Conservation (phyloP, 805 yeast species). For the Spathaspora arborariae region DNA sequence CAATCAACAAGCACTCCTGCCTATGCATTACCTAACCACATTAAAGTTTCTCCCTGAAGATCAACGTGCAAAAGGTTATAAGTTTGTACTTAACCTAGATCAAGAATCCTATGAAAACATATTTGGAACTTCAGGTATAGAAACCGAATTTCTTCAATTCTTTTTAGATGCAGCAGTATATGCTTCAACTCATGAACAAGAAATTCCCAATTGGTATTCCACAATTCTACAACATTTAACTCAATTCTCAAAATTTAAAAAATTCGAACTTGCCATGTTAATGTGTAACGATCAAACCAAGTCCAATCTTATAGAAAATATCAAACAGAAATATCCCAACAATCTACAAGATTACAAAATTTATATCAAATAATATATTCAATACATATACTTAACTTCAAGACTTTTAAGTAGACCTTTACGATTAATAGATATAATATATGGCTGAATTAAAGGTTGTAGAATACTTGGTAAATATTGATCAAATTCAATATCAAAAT, state of each 20-base stretch:
- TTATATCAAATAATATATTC: constrained; percentile 3
- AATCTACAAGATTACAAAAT: not conserved
- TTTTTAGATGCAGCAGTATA: constrained; percentile 40
- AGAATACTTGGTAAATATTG: constrained; percentile 37
- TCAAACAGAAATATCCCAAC: constrained; percentile 3
- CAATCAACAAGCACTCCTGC: constrained; percentile 5
- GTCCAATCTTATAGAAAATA: constrained; percentile 7
- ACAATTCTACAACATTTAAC: constrained; percentile 19
- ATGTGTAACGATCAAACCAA: constrained; percentile 24
- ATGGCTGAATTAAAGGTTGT: constrained; percentile 40
- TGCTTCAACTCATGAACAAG: constrained; percentile 10
- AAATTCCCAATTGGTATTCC: constrained; percentile 10
- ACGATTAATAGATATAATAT: constrained; percentile 16
- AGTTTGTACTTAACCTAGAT: constrained; percentile 30
- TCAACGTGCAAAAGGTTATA: constrained; percentile 27
- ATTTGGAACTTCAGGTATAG: constrained; percentile 45
- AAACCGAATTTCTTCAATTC: constrained; percentile 44
- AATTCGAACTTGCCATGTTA: constrained; percentile 33
- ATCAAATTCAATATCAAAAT: constrained; percentile 36
- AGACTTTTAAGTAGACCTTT: constrained; percentile 34
- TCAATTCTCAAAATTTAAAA: constrained; percentile 27
- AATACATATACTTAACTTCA: constrained; percentile 3
- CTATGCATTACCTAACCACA: constrained; percentile 23
- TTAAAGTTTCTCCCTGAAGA: constrained; percentile 24
- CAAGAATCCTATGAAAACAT: constrained; percentile 20